A percentile compares a stretch with the other conserved stretches of the same genome.
phyloP scores from a whole-genome alignment of 345 rosid genomes.

The Alliaria petiolata region DNA sequence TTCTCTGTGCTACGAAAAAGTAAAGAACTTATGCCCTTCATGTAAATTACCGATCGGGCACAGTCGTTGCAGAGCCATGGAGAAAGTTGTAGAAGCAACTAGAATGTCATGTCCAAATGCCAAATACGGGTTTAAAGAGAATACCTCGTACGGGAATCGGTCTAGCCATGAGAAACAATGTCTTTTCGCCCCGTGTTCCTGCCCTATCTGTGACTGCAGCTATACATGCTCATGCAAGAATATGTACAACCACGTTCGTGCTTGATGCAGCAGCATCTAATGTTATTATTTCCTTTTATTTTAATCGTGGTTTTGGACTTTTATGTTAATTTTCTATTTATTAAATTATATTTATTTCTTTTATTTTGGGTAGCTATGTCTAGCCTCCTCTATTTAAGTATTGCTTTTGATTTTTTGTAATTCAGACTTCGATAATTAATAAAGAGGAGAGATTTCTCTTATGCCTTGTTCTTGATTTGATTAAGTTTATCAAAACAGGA shows the following conservation, averaged over 20 bases:
- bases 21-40: conserved; percentile 37
- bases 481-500: no score
- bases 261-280: no score
- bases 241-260: background rate
- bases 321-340: no score
- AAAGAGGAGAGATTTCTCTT: no score
- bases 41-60: conserved; percentile 38
- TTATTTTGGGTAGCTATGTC: no score
- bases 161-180: background rate
- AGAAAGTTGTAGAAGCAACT: background rate
- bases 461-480: no score
- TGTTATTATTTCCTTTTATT: no score
- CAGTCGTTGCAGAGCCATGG: background rate
- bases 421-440: no score
- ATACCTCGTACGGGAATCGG: background rate
- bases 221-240: background rate
- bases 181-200: background rate
- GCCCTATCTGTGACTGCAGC: background rate
- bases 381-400: no score
- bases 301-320: no score
- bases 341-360: no score
- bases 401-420: no score
- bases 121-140: background rate
- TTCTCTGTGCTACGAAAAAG: conserved; percentile 33
- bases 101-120: background rate